These are phyloP conservation scores for Fraxinus pennsylvanica DNA, from an alignment of 257 asterid genomes.

Conservation along the genomic window DNA sequence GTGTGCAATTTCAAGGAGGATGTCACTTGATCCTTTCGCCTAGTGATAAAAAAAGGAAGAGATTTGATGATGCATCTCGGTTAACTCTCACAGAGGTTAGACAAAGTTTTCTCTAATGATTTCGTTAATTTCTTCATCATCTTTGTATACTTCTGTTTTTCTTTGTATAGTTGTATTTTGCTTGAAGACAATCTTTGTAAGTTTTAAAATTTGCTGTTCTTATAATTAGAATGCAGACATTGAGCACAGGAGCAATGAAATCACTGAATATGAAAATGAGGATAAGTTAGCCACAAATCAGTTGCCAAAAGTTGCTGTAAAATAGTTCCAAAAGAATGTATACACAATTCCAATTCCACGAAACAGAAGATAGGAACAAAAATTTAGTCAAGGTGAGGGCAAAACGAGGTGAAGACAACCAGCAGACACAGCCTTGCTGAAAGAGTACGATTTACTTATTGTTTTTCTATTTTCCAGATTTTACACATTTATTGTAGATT, in stretches of 20 bases:
- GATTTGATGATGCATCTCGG: not conserved
- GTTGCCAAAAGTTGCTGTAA: not conserved
- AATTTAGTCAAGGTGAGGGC: not conserved
- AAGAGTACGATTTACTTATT: constrained; percentile 3
- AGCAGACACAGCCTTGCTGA: constrained; percentile 24
- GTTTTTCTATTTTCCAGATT: not conserved
- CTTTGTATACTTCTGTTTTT: not conserved
- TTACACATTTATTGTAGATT: not conserved
- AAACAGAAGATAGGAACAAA: constrained; percentile 2
- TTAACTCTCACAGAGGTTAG: not conserved
- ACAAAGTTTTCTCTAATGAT: not conserved
- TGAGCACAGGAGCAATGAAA: not conserved
- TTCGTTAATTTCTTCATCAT: too few species aligned
- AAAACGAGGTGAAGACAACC: constrained; percentile 9
- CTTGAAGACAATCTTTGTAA: not conserved
- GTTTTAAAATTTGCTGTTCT: not conserved
- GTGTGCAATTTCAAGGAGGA: not conserved
- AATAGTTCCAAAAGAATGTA: not conserved
- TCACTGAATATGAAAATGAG: not conserved
- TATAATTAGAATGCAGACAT: not conserved
- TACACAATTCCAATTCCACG: not conserved
- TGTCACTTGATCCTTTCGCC: not conserved
- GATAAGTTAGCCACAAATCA: not conserved
- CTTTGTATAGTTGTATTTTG: not conserved
- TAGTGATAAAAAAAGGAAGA: constrained; percentile 9